Percentiles rank a stretch among this genome's conserved stretches.
phyloP scores from a whole-genome alignment of 805 yeast species.

The Cyberlindnera mississippiensis region DNA sequence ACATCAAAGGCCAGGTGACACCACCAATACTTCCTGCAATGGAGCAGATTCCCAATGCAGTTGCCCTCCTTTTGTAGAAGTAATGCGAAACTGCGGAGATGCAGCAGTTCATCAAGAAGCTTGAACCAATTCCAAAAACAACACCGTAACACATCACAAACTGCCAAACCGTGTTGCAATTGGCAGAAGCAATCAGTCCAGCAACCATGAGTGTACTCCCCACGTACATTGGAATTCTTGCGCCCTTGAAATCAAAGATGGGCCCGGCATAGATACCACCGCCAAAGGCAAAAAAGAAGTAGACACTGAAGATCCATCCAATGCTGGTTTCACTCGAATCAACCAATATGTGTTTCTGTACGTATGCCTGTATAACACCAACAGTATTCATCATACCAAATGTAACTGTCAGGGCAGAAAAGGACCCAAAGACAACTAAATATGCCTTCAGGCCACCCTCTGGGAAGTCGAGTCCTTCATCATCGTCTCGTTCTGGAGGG shows the following conservation, averaged over 20 bases:
- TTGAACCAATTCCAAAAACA: constrained; percentile 40
- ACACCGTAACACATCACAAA: constrained; percentile 49
- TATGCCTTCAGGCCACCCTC: constrained; percentile 44
- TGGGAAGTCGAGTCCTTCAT: constrained; percentile 37
- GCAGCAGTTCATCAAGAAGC: constrained; percentile 41
- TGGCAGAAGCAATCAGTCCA: constrained; percentile 41
- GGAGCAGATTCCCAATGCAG: constrained; percentile 41
- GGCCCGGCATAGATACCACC: constrained; percentile 40
- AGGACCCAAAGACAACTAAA: constrained; percentile 35
- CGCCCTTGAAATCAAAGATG: constrained; percentile 58
- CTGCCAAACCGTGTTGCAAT: constrained; percentile 41
- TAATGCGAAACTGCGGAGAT: constrained; percentile 41
- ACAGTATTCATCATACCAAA: constrained; percentile 65
- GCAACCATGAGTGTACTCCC: constrained; percentile 43
- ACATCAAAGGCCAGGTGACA: constrained; percentile 40
- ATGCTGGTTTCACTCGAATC: constrained; percentile 43
- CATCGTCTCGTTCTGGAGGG: neutral
- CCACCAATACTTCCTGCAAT: constrained; percentile 49
- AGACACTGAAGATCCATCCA: constrained; percentile 62
- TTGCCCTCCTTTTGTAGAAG: constrained; percentile 38
- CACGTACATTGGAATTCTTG: constrained; percentile 38
- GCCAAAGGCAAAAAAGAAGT: constrained; percentile 26
- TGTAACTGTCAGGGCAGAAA: constrained; percentile 47
- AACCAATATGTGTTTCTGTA: constrained; percentile 47
- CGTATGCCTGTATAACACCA: constrained; percentile 66